These are phyloP conservation scores for Scorias spongiosa DNA, from an alignment of 2,329 filamentous ascomycete genomes.

Conservation along the genomic window DNA sequence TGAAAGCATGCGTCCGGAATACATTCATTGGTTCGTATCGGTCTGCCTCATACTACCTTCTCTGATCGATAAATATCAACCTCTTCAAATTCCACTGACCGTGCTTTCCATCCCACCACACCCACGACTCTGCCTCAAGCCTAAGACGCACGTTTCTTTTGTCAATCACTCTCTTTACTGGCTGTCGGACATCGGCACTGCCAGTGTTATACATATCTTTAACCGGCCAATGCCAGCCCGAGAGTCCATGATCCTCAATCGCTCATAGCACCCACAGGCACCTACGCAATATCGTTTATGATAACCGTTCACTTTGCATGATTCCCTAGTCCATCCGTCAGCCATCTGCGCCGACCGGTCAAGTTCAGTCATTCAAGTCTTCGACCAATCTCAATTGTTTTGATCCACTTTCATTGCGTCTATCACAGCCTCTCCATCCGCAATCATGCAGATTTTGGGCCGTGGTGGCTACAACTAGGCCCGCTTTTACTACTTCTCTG, in stretches of 20 bases:
- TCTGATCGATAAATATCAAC: no score
- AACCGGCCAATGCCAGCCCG: no score
- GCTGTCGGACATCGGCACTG: background rate
- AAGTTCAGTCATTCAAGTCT: background rate
- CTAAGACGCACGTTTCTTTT: background rate
- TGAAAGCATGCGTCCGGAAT: no score
- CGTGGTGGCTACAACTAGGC: constrained; percentile 29
- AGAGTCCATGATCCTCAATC: no score
- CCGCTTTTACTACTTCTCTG: background rate
- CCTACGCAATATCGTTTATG: background rate
- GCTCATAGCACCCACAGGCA: background rate
- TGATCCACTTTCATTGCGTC: constrained; percentile 6
- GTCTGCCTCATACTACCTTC: no score
- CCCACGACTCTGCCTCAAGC: background rate
- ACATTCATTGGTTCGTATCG: no score
- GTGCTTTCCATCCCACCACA: background rate
- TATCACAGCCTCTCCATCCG: constrained; percentile 9
- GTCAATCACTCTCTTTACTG: background rate
- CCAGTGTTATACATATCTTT: no score
- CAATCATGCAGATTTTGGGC: constrained; percentile 14
- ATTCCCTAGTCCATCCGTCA: constrained; percentile 1
- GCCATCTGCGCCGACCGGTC: constrained; percentile 1
- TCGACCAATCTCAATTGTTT: constrained; percentile 4
- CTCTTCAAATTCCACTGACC: no score
- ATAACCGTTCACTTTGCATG: constrained; percentile 2